Percentiles rank a stretch among this genome's conserved stretches.
Conservation (phyloP, 805 yeast species). For the Nakazawaea sp. region DNA sequence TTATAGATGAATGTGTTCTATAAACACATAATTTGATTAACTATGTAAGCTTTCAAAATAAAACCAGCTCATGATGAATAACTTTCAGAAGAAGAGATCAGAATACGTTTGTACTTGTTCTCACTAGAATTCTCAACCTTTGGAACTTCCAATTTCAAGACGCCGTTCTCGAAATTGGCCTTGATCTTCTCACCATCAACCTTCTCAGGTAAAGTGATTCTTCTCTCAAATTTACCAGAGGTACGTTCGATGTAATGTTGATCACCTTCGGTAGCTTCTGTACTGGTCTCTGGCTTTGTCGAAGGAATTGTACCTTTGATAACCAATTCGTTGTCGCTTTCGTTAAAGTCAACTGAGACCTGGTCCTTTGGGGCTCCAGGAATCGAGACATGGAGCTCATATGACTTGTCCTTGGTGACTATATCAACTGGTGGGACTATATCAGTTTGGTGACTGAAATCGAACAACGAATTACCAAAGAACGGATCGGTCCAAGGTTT, state of each 20-base stretch:
- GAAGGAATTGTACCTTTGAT: constrained; percentile 36
- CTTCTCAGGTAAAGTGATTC: constrained; percentile 33
- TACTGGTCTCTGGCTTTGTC: constrained; percentile 6
- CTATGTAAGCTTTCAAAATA: neutral
- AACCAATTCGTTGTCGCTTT: constrained; percentile 33
- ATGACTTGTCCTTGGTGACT: constrained; percentile 33
- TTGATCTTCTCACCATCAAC: constrained; percentile 36
- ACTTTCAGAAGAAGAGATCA: constrained; percentile 12
- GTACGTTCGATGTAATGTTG: constrained; percentile 25
- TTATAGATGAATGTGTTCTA: no score
- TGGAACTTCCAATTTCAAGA: constrained; percentile 34
- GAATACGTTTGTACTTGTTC: constrained; percentile 17
- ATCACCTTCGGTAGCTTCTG: constrained; percentile 9
- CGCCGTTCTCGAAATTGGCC: constrained; percentile 40
- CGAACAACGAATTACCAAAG: constrained; percentile 10
- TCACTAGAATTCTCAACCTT: constrained; percentile 21
- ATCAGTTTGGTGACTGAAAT: constrained; percentile 10
- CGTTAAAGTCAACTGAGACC: constrained; percentile 38
- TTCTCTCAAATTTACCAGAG: constrained; percentile 35
- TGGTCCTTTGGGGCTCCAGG: constrained; percentile 42
- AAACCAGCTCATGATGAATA: constrained; percentile 5
- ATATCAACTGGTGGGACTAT: constrained; percentile 39
- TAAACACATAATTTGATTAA: neutral
- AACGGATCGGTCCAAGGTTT: constrained; percentile 18
- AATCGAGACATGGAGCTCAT: constrained; percentile 34